A percentile compares a stretch with the other conserved stretches of the same genome.
Conservation (phyloP, 371 early-diverging fungal species). For the Lichtheimia hyalospora region DNA sequence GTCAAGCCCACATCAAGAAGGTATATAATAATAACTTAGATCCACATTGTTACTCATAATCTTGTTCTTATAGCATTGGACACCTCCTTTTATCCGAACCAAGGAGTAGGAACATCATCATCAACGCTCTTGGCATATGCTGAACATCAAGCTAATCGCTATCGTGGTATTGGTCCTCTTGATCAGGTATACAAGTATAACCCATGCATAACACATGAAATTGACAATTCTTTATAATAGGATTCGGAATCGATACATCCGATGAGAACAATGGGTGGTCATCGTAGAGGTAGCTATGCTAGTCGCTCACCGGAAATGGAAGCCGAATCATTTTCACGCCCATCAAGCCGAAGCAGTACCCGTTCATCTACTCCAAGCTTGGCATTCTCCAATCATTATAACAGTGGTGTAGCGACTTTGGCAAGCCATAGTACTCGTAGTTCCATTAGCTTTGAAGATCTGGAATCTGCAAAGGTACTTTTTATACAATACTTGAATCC, state of each 20-base stretch:
- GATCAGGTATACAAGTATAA: no score
- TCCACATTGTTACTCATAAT: neutral
- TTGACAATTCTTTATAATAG: no score
- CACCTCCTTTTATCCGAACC: no score
- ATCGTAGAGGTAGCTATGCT: neutral
- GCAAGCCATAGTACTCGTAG: constrained; percentile 31
- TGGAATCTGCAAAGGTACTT: constrained; percentile 26
- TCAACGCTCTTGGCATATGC: no score
- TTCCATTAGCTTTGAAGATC: constrained; percentile 27
- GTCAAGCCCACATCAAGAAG: constrained; percentile 2
- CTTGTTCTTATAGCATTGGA: neutral
- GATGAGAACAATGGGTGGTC: no score
- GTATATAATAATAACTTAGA: neutral
- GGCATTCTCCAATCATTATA: constrained; percentile 6
- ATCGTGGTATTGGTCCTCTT: no score
- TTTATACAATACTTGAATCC: neutral
- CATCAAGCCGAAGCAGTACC: constrained; percentile 25
- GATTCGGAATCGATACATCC: no score
- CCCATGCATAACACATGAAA: no score
- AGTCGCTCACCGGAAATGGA: neutral
- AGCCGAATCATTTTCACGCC: constrained; percentile 12
- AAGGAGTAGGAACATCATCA: no score
- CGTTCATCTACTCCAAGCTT: constrained; percentile 21
- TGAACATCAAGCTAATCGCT: no score
- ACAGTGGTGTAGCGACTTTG: constrained; percentile 14